These are phyloP conservation scores for Scheffersomyces parashehatae DNA, from an alignment of 1,139 yeast genomes.

Conservation along the genomic window DNA sequence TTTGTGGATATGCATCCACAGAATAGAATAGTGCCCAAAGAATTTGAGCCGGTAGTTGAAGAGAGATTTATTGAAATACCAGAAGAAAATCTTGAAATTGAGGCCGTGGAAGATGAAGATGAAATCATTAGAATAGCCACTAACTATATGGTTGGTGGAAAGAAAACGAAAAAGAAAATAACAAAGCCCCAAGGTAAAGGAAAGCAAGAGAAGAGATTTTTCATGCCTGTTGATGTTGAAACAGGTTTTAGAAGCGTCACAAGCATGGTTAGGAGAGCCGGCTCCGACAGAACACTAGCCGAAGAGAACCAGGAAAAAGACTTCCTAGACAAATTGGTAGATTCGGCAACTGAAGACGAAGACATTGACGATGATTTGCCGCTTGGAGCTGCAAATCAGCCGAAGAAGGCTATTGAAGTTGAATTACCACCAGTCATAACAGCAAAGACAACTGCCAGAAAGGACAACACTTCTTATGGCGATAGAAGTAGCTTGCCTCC, in stretches of 20 bases:
- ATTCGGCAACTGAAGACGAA: conserved; percentile 21
- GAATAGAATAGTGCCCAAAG: conserved; percentile 67
- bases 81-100: conserved; percentile 61
- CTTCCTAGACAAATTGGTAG: conserved; percentile 23
- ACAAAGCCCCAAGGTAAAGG: conserved; percentile 9
- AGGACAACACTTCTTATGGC: conserved; percentile 1
- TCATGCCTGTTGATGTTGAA: conserved; percentile 78
- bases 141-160: conserved; percentile 36
- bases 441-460: neutral
- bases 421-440: too few species aligned
- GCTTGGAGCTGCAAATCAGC: neutral
- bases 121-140: conserved; percentile 68
- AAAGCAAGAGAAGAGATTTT: conserved; percentile 45
- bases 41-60: conserved; percentile 54
- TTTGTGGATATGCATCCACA: conserved; percentile 44
- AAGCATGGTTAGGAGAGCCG: conserved; percentile 41
- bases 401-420: too few species aligned
- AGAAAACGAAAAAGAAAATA: conserved; percentile 23
- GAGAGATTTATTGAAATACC: conserved; percentile 65
- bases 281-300: conserved; percentile 13
- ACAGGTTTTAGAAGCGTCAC: conserved; percentile 68
- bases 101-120: conserved; percentile 60
- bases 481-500: conserved; percentile 1
- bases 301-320: conserved; percentile 14
- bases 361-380: conserved; percentile 2